Conservation (phyloP, 139 green algal genomes). For the Micractinium sp. region DNA sequence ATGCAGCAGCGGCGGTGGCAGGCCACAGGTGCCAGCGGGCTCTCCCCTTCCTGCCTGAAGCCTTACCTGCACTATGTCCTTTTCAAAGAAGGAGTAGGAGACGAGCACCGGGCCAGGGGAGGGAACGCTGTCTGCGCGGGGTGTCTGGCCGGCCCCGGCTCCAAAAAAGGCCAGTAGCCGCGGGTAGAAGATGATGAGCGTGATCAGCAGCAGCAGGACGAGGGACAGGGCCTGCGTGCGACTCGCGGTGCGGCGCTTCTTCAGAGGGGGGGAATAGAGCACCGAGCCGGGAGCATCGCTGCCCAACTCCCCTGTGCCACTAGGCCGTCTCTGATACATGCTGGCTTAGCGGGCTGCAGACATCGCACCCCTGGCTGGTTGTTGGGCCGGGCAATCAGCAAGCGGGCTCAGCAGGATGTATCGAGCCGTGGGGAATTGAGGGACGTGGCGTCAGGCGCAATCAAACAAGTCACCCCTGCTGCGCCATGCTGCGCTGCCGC, state of each 20-base stretch:
- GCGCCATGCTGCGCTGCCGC: too few relatives aligned
- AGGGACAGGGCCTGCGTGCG: constrained; percentile 17
- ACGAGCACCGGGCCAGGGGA: constrained; percentile 56
- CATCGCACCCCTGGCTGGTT: background rate
- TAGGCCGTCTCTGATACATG: constrained; percentile 22
- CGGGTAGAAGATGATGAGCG: constrained; percentile 17
- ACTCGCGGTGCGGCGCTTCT: background rate
- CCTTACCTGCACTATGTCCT: constrained; percentile 64
- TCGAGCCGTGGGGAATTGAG: background rate
- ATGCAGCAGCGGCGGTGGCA: background rate
- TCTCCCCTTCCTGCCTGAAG: background rate
- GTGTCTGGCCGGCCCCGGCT: background rate
- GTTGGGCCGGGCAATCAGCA: background rate
- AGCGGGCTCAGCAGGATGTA: background rate
- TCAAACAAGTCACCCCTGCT: too few relatives aligned
- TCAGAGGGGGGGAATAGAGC: background rate
- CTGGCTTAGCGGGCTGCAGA: background rate
- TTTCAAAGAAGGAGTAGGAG: constrained; percentile 77
- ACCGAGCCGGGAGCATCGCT: too few relatives aligned
- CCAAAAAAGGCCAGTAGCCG: background rate
- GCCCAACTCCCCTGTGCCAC: background rate
- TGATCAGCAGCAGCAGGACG: constrained; percentile 1
- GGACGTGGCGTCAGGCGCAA: too few relatives aligned
- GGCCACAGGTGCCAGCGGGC: background rate
- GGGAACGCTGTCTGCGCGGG: background rate